phyloP scores from a whole-genome alignment of 1,284 basidiomycete species.

The Vanrija pseudolonga region DNA sequence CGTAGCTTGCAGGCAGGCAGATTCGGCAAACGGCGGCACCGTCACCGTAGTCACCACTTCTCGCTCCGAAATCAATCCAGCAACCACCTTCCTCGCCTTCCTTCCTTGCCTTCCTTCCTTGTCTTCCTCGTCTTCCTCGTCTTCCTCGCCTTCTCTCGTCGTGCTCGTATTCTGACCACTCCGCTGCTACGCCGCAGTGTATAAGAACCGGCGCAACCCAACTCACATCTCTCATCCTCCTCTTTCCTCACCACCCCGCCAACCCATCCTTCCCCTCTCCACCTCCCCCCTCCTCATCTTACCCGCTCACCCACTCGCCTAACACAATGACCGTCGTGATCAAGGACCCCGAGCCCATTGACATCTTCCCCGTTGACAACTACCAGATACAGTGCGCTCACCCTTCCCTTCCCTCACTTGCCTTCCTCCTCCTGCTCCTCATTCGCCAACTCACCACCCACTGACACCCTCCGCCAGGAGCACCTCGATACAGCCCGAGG shows the following conservation, averaged over 20 bases:
- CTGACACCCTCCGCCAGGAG: constrained; percentile 3
- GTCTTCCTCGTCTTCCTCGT: background rate
- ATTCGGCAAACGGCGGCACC: too few relatives aligned
- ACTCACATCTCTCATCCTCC: background rate
- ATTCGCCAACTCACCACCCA: background rate
- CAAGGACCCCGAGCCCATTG: constrained; percentile 1
- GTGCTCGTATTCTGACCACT: background rate
- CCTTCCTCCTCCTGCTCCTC: background rate
- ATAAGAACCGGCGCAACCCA: background rate
- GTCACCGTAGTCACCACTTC: too few relatives aligned
- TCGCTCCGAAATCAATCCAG: background rate
- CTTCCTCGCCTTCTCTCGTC: background rate
- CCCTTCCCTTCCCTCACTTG: background rate
- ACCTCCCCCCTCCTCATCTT: too few relatives aligned
- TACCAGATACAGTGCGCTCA: constrained; percentile 14
- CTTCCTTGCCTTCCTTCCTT: background rate
- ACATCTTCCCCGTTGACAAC: constrained; percentile 13
- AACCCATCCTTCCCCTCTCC: too few relatives aligned
- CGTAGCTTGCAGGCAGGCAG: too few relatives aligned
- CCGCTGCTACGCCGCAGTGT: too few relatives aligned
- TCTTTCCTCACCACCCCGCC: background rate
- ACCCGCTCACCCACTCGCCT: background rate
- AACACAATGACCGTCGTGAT: background rate
- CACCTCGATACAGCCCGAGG: constrained; percentile 74
- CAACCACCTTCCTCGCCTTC: background rate